Evolutionary conservation across 192 early-diverging fungal genomes (phyloP), one percentile per base, ranked within the genome.

Genomic region (Entomortierella lignicola): DNA sequence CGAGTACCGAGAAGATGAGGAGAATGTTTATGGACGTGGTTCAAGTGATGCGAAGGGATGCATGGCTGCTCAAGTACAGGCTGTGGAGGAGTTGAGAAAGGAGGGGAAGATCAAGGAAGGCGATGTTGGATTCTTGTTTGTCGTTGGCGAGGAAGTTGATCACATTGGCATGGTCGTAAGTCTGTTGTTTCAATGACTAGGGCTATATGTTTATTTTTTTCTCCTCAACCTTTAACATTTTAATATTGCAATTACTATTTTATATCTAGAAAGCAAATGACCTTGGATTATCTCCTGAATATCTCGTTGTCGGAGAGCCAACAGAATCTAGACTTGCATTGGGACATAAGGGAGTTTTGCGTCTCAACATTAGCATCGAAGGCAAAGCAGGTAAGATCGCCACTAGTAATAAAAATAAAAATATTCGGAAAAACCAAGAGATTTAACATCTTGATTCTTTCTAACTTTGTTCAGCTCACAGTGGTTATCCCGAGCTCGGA

Each of bases 321-420:
- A 87, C 86, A 31, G 86, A 87, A 60, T 72, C 74, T 0, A 52
- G 66, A 4, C 57, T 85, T 48, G 86, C 86, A 17, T 37, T 73
- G 27, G 86, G 86, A n/a, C 86, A 87, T 63, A 87, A 87, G 71
- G 86, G 86, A 30, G 79, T 81, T 32, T 51, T 85, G 60, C 67
- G 67, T 18, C 47, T 66, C 60, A 81, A 82, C 62, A 79, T 79
- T 34, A 79, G 67, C 51, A 69, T 79, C 43, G 75, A 79, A 39
- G 75, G 75, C 27, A 79, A 79, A 62, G 67, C 75, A 26, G 67
- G 75, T 60, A 63, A n/a, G n/a, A n/a, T n/a, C n/a, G n/a, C n/a
- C n/a, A n/a, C n/a, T n/a, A n/a, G n/a, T n/a, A n/a, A n/a, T n/a
- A n/a, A n/a, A n/a, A n/a, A n/a, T n/a, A n/a, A n/a, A n/a, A n/a